Conservation (phyloP, 83 land plant species). For the Thuja plicata region DNA sequence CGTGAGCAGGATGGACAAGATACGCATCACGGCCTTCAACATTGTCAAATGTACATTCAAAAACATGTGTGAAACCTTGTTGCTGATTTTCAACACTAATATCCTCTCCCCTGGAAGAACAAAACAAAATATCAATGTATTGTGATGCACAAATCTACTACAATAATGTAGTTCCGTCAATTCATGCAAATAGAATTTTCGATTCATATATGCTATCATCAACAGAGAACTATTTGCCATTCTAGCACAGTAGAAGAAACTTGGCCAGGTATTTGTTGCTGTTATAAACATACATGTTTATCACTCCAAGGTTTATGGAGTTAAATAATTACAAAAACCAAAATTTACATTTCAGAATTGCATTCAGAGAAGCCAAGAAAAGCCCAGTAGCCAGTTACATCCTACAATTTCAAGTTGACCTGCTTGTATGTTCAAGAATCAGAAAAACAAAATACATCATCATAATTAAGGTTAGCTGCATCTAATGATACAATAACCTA, state of each 20-base stretch:
- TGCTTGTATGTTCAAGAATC: neutral
- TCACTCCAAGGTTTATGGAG: too few species aligned
- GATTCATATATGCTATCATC: neutral
- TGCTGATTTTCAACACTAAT: conserved; percentile 83
- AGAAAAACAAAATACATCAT: neutral
- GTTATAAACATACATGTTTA: neutral
- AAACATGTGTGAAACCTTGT: conserved; percentile 87
- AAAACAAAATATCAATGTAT: neutral
- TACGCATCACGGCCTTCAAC: conserved; percentile 78
- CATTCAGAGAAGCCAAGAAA: neutral
- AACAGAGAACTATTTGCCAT: neutral
- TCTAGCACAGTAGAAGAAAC: neutral
- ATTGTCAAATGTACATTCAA: conserved; percentile 82
- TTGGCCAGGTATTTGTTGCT: neutral
- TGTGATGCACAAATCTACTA: neutral
- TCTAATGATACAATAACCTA: neutral
- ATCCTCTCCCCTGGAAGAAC: conserved; percentile 75
- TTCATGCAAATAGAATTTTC: neutral
- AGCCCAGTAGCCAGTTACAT: too few species aligned
- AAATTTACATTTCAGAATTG: too few species aligned
- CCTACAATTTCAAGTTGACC: neutral
- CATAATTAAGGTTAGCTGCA: neutral
- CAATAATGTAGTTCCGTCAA: too few species aligned
- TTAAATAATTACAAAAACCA: too few species aligned
- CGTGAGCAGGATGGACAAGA: conserved; percentile 73